These are phyloP conservation scores for Vanderwaltozyma tropicalis DNA, from an alignment of 805 yeast species.

Conservation along the genomic window DNA sequence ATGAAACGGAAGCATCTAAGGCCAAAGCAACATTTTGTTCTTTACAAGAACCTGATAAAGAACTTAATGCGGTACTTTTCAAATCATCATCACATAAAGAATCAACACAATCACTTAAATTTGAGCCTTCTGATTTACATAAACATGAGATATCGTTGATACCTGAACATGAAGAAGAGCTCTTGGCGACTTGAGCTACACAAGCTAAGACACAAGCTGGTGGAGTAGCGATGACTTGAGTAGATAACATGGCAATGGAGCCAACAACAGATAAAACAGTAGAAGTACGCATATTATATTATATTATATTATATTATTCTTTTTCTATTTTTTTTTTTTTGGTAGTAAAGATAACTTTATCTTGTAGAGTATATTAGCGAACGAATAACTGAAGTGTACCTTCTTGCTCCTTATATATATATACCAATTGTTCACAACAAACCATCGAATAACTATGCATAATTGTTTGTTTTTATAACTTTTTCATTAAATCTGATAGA, in stretches of 20 bases:
- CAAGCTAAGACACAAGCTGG: constrained; percentile 91
- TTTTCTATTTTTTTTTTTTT: too few species aligned
- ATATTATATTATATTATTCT: too few species aligned
- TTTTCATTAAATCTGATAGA: too few species aligned
- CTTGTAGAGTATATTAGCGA: too few species aligned
- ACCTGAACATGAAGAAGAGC: constrained; percentile 43
- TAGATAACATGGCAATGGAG: constrained; percentile 20
- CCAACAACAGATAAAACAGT: constrained; percentile 19
- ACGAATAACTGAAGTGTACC: too few species aligned
- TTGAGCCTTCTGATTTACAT: constrained; percentile 45
- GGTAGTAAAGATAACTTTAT: too few species aligned
- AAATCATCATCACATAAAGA: constrained; percentile 43
- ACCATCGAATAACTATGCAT: too few species aligned
- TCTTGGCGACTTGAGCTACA: constrained; percentile 57
- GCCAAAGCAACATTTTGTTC: constrained; percentile 32
- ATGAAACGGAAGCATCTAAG: constrained; percentile 27
- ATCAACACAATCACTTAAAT: constrained; percentile 53
- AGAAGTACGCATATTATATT: constrained; percentile 22
- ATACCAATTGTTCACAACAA: too few species aligned
- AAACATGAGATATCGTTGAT: constrained; percentile 59
- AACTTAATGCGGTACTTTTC: constrained; percentile 46
- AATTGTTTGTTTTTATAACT: too few species aligned
- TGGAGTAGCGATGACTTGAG: constrained; percentile 52
- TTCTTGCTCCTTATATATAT: too few species aligned
- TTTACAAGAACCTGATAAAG: constrained; percentile 46